These are phyloP conservation scores for Citrus trifoliata DNA, from an alignment of 345 rosid genomes.

Conservation along the genomic window DNA sequence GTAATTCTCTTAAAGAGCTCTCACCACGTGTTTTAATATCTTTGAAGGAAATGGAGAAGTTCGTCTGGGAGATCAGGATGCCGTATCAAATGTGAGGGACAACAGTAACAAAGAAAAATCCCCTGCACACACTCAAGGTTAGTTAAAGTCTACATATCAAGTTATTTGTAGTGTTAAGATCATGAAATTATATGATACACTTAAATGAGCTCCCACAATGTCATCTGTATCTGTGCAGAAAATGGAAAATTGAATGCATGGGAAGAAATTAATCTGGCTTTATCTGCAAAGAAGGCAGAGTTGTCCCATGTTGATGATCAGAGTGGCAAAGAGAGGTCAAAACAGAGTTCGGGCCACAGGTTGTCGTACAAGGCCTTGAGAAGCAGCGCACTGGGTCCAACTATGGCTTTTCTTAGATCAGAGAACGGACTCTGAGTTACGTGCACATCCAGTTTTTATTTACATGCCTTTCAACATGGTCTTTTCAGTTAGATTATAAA, in stretches of 20 bases:
- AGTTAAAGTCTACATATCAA: background rate
- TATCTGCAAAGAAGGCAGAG: conserved; percentile 67
- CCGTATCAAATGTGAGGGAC: background rate
- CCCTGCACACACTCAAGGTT: background rate
- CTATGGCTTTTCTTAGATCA: conserved; percentile 67
- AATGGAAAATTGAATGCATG: conserved; percentile 48
- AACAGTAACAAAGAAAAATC: background rate
- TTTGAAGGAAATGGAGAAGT: conserved; percentile 49
- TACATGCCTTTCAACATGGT: background rate
- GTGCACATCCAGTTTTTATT: background rate
- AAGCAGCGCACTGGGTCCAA: conserved; percentile 84
- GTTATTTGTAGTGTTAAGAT: background rate
- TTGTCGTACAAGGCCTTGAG: conserved; percentile 69
- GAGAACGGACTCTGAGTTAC: conserved; percentile 49
- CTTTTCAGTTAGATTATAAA: background rate
- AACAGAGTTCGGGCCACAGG: conserved; percentile 46
- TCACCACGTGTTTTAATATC: background rate
- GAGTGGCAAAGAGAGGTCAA: conserved; percentile 37
- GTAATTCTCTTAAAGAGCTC: background rate
- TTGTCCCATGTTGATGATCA: conserved; percentile 53
- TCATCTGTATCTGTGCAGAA: conserved; percentile 31
- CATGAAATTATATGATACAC: background rate
- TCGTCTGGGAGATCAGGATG: background rate
- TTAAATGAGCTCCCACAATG: background rate
- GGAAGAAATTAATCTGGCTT: conserved; percentile 69